Evolutionary conservation across 352 stramenopile genomes (phyloP), one percentile per base, ranked within the genome.

Genomic region (Thalassiosira livingstoniorum): DNA sequence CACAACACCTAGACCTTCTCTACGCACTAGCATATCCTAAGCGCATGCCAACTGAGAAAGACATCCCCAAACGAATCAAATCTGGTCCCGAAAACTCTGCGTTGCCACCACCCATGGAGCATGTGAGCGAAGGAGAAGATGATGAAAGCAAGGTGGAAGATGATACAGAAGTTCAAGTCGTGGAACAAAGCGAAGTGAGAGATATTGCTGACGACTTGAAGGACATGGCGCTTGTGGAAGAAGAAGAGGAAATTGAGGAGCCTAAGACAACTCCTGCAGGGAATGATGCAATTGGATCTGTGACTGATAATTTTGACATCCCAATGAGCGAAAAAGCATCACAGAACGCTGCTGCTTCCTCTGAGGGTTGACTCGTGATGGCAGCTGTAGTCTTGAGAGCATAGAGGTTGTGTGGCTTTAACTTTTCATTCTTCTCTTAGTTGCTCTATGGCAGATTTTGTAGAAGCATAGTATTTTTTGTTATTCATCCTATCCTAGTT

Each of bases 1-100:
- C 70, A 3, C 86, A 94, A 65, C 87, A 94, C 69, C 78, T 94
- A 37, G 87, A 94, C 80, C 69, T 94, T 23, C 67, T 94, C 45
- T 92, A 91, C 69, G 87, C 89, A 11, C 77, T 94, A 29, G 89
- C 89, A 13, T 92, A 92, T 42, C 89, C 89, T 13, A 85, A 91
- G 62, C 69, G 80, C 13, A 69, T 80, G 15, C 34, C 62, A 18
- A 2, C 53, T 7, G 63, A 79, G 27, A 86, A 90, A 34, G 82
- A 86, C 23, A 18, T 73, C 2, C 15, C 43, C 27, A 77, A 71
- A 43, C 55, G 45, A 23, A 25, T 37, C 4, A 71, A 78, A 29
- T 29, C 29, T 13, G 37, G 18, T 58, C 10, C 58, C 3, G 18
- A 51, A 27, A 35, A 47, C 31, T 25, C 61, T 25, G 7, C 62